Evolutionary conservation across 192 early-diverging fungal species (phyloP).

Genomic region (Linnemannia schmuckeri): DNA sequence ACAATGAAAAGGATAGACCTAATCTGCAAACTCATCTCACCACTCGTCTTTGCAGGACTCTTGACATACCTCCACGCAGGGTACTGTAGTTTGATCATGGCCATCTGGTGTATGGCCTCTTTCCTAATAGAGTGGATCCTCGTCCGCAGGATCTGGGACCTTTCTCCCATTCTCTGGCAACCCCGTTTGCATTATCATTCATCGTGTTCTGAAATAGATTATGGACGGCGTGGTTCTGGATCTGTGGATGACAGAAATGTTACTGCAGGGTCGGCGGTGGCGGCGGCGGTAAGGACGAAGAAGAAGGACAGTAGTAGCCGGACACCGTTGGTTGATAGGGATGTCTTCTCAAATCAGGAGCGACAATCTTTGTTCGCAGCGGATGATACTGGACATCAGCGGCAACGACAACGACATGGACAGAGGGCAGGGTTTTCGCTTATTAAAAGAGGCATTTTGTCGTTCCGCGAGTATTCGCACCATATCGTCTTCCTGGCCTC

Average conservation of each 20-base stretch:
- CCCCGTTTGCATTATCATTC: slow-evolving; percentile 16
- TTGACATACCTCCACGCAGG: slow-evolving; percentile 27
- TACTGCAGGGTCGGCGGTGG: no score
- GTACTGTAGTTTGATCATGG: slow-evolving; percentile 36
- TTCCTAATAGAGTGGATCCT: slow-evolving; percentile 28
- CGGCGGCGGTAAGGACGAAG: background rate
- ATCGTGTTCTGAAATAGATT: no score
- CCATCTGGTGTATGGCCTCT: slow-evolving; percentile 34
- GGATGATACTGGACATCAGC: background rate
- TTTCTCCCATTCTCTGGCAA: slow-evolving; percentile 19
- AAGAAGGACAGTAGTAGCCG: background rate
- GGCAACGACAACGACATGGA: background rate
- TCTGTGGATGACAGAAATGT: background rate
- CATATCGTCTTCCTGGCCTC: slow-evolving; percentile 49
- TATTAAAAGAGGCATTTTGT: background rate
- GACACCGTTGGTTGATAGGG: background rate
- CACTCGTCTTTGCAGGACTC: slow-evolving; percentile 40
- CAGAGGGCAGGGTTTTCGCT: background rate
- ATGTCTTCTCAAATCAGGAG: background rate
- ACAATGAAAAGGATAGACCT: slow-evolving; percentile 54
- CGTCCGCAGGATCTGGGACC: slow-evolving; percentile 29
- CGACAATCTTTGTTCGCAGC: background rate
- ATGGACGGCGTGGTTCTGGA: background rate
- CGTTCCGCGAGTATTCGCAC: slow-evolving; percentile 28
- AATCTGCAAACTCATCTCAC: slow-evolving; percentile 50